Evolutionary conservation across 768 basidiomycete species (phyloP).

Genomic region (Mycena vitilis): DNA sequence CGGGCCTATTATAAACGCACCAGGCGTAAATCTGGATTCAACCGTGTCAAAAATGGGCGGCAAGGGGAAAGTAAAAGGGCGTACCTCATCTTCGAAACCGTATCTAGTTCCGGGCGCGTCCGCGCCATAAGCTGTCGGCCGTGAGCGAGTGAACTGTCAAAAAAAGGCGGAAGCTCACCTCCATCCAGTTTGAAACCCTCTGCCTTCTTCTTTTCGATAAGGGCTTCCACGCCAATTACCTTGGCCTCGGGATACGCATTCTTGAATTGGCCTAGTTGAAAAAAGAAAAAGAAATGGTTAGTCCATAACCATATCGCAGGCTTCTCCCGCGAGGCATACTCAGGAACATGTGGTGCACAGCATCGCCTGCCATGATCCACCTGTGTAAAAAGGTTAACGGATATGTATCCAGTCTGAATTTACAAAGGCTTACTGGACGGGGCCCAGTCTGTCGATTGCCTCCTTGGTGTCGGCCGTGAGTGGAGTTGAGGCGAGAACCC

Average conservation of each 20-base stretch:
- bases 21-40: slow-evolving; percentile 61
- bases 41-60: slow-evolving; percentile 9
- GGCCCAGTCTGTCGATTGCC: slow-evolving; percentile 72
- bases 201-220: slow-evolving; percentile 62
- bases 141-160: slow-evolving; percentile 3
- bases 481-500: slow-evolving; percentile 86
- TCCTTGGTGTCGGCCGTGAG: slow-evolving; percentile 72
- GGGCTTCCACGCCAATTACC: slow-evolving; percentile 74
- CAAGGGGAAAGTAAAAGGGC: slow-evolving; percentile 2
- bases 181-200: slow-evolving; percentile 71
- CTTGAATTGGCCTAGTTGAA: slow-evolving; percentile 66
- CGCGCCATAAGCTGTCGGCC: slow-evolving; percentile 63
- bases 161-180: slow-evolving; percentile 51
- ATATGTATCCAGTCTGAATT: not conserved
- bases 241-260: slow-evolving; percentile 78
- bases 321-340: slow-evolving; percentile 45
- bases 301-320: not conserved
- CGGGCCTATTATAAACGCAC: slow-evolving; percentile 40
- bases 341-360: slow-evolving; percentile 70
- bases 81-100: slow-evolving; percentile 80
- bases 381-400: slow-evolving; percentile 43
- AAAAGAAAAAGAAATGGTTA: slow-evolving; percentile 2
- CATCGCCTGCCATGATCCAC: slow-evolving; percentile 69
- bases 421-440: slow-evolving; percentile 64
- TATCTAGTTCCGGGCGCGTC: slow-evolving; percentile 74